phyloP scores from a whole-genome alignment of 1,284 basidiomycete species.

The Takashimella tepidaria region DNA sequence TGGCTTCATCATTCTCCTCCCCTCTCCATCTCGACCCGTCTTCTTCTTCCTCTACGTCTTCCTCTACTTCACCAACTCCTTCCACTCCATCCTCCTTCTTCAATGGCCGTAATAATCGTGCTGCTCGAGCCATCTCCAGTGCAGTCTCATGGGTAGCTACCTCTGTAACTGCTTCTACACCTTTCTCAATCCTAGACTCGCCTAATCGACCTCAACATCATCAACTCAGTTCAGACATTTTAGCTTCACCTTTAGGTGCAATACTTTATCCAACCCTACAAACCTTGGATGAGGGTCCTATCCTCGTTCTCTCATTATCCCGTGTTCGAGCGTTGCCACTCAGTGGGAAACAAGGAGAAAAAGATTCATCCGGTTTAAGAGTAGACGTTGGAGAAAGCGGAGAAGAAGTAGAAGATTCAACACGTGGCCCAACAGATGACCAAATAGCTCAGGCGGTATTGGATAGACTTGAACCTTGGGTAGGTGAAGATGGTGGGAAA shows the following conservation, averaged over 20 bases:
- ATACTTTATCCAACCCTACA: conserved; percentile 22
- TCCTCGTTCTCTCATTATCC: conserved; percentile 5
- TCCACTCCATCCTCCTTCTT: not conserved
- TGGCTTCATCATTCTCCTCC: conserved; percentile 3
- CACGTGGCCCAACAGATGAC: conserved; percentile 19
- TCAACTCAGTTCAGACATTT: not conserved
- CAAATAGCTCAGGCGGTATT: conserved; percentile 25
- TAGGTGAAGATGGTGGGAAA: conserved; percentile 32
- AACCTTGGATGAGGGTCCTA: not conserved
- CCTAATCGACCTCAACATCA: not conserved
- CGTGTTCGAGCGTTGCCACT: conserved; percentile 10
- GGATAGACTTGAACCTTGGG: conserved; percentile 33
- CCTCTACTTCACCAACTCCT: not conserved
- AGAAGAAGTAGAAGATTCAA: not conserved
- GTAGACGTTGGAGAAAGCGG: conserved; percentile 16
- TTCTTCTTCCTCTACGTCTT: not conserved
- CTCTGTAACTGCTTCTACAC: not conserved
- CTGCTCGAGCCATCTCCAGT: not conserved
- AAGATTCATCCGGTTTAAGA: conserved; percentile 27
- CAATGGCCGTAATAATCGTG: not conserved
- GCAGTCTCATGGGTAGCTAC: not conserved
- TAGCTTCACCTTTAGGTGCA: not conserved
- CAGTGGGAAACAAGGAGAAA: conserved; percentile 13
- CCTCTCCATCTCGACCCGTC: no score
- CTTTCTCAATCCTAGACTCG: no score